Evolutionary conservation across 1,139 yeast genomes (phyloP), one percentile per base, ranked within the genome.

Genomic region (Candida pseudocylindracea): DNA sequence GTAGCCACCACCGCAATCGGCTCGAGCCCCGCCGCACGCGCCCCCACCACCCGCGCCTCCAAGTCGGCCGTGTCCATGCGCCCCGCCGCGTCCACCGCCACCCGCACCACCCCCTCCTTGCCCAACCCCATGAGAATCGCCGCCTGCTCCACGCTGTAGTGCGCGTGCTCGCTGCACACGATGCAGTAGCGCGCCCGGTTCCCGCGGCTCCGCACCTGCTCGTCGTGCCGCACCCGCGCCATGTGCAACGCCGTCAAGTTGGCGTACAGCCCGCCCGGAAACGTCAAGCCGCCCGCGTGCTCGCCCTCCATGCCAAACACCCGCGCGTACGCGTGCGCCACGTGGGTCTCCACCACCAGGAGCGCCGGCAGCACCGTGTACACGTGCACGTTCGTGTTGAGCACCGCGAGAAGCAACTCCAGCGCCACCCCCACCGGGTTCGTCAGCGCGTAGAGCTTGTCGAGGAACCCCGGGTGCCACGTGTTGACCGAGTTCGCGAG

Each of bases 221-320:
- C 93, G 43, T 45, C 75, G 38, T 64, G 50, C 30, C 63, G 55
- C 30, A 78, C 58, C 41, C 92, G 55, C 0, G 93, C 93, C 48
- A 75, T 71, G 40, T 78, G 88, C 52, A 80, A 49, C 36, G 81
- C 69, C 2, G 92, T 78, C 34, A 76, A 65, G 49, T 80, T 80
- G 12, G 92, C 76, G 71, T 85, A 79, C 4, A 88, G 73, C 0
- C 93, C 93, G 10, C 93, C 93, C 27, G 85, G 67, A 49, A 79
- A 76, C 0, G 93, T 80, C 42, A 80, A 56, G 0, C 93, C 93
- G 20, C 93, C 93, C 32, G 85, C 67, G 27, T 59, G 55, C 7
- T 53, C 51, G 7, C 60, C 62, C 32, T 49, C 42, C n/a, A 43
- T 44, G 42, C 62, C 76, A 51, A 74, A 79, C 42, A 73, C 41